Evolutionary conservation across 257 asterid genomes (phyloP).

Genomic region (Striga asiatica): DNA sequence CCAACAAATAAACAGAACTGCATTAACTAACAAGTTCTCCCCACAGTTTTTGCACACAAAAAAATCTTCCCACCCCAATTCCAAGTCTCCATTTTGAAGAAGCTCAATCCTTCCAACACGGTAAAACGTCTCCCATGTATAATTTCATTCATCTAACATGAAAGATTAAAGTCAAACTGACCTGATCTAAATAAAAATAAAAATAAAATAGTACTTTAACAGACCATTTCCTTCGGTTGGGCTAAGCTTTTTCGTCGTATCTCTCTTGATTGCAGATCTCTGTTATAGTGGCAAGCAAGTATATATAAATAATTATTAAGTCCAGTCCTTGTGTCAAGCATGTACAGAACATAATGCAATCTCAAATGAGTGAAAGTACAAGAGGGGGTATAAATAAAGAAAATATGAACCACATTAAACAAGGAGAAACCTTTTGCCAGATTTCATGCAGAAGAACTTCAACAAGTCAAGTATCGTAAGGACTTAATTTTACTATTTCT

Average conservation of each 20-base stretch:
- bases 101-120: not conserved
- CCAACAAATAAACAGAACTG: not conserved
- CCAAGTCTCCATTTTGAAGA: not conserved
- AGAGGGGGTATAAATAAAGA: not conserved
- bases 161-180: not conserved
- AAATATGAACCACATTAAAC: not conserved
- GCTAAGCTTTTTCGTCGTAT: too few species aligned
- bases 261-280: too few species aligned
- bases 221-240: not conserved
- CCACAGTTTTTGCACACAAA: conserved; percentile 10
- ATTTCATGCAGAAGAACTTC: not conserved
- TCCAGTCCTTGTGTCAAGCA: too few species aligned
- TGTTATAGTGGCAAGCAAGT: too few species aligned
- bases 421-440: not conserved
- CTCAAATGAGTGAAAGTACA: not conserved
- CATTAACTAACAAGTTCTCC: conserved; percentile 7
- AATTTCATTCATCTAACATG: not conserved
- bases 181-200: not conserved
- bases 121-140: not conserved
- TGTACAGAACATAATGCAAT: too few species aligned
- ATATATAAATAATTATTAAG: too few species aligned
- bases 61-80: conserved; percentile 5
- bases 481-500: not conserved
- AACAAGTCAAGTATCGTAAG: not conserved
- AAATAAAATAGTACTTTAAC: not conserved